Base-by-base conservation (phyloP, 768 basidiomycete species). In the Boletus reticulatus region DNA sequence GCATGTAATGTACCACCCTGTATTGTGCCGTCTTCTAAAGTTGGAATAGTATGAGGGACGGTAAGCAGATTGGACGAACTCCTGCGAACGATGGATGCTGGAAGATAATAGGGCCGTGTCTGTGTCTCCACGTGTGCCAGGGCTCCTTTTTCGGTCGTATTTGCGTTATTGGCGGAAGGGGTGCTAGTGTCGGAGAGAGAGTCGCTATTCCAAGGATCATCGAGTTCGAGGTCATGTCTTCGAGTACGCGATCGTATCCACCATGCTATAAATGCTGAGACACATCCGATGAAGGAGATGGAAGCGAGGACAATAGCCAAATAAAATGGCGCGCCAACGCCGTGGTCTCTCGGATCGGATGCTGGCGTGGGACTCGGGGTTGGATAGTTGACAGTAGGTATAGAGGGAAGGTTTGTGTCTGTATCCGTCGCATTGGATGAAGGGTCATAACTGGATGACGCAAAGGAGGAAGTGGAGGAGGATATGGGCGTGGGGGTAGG, bases 221-320 rank as follows among this genome's bases (percentile, higher is more conserved):
- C 60, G 6, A 56, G 57, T 31, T 71, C 69, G n/a, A 74, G 64
- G 39, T 72, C 70, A 13, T 71, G 72, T 49, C 68, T 71, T 47
- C 72, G 73, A 47, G 69, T 53, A 49, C 76, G 73, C 9, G 76
- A 61, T 37, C 82, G 76, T 53, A 84, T 64, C 56, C 72, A 74
- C 77, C 78, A 82, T 1, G 80, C 77, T 32, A 81, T 62, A n/a
- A 83, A 59, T 38, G 80, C 76, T 16, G 77, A 65, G 34, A 83
- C 42, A 49, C 75, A 73, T 7, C 79, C 78, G 47, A 82, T 57
- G 34, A 76, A 72, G 17, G 75, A 72, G 55, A 85, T 73, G 0
- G 69, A 67, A 32, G 78, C 83, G 4, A 84, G 69, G n/a, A 74
- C 71, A 49, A 84, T 74, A 24, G 73, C 80, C 5, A 81, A 62